phyloP scores from a whole-genome alignment of 768 basidiomycete species.

The Mycena crocata region DNA sequence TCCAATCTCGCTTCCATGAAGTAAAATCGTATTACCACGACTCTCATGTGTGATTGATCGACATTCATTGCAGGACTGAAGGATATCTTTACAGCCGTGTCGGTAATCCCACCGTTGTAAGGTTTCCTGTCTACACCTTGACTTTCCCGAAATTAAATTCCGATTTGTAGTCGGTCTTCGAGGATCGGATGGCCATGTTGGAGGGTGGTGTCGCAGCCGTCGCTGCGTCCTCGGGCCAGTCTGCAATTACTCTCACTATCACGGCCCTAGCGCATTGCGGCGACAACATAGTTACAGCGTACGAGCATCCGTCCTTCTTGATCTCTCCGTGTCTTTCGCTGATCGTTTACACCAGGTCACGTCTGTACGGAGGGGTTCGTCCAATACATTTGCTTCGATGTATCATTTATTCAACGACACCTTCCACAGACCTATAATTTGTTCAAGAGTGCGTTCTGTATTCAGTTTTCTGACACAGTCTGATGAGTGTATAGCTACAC shows the following conservation, averaged over 20 bases:
- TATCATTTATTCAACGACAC: background rate
- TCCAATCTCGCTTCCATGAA: slow-evolving; percentile 34
- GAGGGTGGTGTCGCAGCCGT: slow-evolving; percentile 66
- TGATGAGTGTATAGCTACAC: slow-evolving; percentile 42
- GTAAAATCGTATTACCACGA: background rate
- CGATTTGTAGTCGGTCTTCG: slow-evolving; percentile 50
- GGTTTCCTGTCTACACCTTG: too few relatives aligned
- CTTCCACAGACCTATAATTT: slow-evolving; percentile 72
- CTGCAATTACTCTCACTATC: slow-evolving; percentile 59
- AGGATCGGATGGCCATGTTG: slow-evolving; percentile 64
- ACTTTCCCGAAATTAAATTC: slow-evolving; percentile 43
- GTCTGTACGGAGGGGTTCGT: slow-evolving; percentile 76
- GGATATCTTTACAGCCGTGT: slow-evolving; percentile 59
- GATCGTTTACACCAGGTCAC: slow-evolving; percentile 52
- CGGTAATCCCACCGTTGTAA: slow-evolving; percentile 56
- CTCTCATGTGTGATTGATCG: background rate
- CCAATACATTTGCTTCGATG: background rate
- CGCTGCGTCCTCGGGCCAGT: slow-evolving; percentile 62
- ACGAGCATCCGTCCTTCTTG: slow-evolving; percentile 24
- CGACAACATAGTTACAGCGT: slow-evolving; percentile 67
- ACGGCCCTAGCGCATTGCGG: slow-evolving; percentile 56
- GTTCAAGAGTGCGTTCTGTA: slow-evolving; percentile 61
- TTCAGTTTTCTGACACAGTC: background rate
- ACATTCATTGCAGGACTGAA: slow-evolving; percentile 31
- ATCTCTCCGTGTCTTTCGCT: background rate